Evolutionary conservation across 768 basidiomycete genomes (phyloP), one percentile per base, ranked within the genome.

Genomic region (Epithele typhae): DNA sequence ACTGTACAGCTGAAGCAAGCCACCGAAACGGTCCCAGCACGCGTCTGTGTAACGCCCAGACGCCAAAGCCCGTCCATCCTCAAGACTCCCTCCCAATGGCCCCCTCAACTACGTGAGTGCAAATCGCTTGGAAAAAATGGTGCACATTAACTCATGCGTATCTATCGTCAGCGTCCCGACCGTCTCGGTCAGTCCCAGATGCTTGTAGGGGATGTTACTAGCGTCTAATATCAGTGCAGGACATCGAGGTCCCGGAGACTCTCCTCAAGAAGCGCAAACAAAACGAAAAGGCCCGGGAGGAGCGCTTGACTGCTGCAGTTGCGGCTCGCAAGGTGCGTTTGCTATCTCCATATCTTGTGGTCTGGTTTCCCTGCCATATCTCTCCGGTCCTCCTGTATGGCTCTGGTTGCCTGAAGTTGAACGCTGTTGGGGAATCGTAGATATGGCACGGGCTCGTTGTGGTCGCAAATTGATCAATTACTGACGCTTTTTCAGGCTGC

Each of bases 211-310:
- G 34, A 39, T 19, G 34, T 34, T 46, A n/a, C 17, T 2, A 24
- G 27, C 36, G n/a, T 42, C 37, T 39, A 45, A 51, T 53, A 39
- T 49, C 32, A 24, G 41, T 51, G 52, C 60, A 92, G 89, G 81
- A 84, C 64, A 84, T 96, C 68, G 88, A 94, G 82, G 94, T 95
- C 74, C 94, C 94, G 69, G 94, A 96, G 85, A 97, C 94, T 65
- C 84, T 97, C 77, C 91, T 97, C 77, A 97, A 96, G 82, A 97
- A 95, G 78, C 85, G 94, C 75, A 93, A 94, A 76, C 88, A 92
- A 75, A 94, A 84, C 64, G 92, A 95, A 78, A 94, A 94, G 78
- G 87, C 86, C 54, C 79, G 92, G 63, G 92, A 94, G 76, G 92
- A 95, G 65, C 91, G 89, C 61, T 77, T 95, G 56, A 82, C 76